A percentile compares a stretch with the other conserved stretches of the same genome.
Evolutionary conservation across 768 basidiomycete genomes (phyloP).

Genomic region (Lactarius trivialis): DNA sequence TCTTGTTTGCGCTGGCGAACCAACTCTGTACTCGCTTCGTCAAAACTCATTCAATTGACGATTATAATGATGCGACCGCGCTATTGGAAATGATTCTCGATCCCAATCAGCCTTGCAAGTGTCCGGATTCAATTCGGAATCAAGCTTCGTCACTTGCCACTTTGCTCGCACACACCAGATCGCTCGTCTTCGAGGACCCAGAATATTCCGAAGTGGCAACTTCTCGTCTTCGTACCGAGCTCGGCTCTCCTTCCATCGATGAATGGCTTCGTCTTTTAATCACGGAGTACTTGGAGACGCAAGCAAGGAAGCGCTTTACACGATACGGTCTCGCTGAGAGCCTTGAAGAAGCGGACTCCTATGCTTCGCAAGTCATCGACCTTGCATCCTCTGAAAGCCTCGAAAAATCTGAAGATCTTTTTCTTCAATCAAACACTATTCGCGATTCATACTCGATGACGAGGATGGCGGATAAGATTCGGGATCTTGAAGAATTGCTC

Average conservation of each 20-base stretch:
- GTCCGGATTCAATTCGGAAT: neutral
- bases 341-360: neutral
- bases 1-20: neutral
- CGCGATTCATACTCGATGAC: neutral
- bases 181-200: neutral
- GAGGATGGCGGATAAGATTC: neutral
- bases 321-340: neutral
- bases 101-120: neutral
- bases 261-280: neutral
- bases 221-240: neutral
- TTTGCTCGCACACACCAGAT: neutral
- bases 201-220: conserved; percentile 3
- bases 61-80: neutral
- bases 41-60: neutral
- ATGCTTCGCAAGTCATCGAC: neutral
- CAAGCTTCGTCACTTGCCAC: neutral
- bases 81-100: neutral
- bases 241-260: neutral
- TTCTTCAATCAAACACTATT: neutral
- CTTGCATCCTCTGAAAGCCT: neutral
- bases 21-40: conserved; percentile 1
- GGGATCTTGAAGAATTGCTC: neutral
- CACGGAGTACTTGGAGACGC: neutral
- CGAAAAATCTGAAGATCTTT: neutral
- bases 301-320: neutral